Conservation (phyloP, 176 grass and related monocot species). For the Secale cereale region DNA sequence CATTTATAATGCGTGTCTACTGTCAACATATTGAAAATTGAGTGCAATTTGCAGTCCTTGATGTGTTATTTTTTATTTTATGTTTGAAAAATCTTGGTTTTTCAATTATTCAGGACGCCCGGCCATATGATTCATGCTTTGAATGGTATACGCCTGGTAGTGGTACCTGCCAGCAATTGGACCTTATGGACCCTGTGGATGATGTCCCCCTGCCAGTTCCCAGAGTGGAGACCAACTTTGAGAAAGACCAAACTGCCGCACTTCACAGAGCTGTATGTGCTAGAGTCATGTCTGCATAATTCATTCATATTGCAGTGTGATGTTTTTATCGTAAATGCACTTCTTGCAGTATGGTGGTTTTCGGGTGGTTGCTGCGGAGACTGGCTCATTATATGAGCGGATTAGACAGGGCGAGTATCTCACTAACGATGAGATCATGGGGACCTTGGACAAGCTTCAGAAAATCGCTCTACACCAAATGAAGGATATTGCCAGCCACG, state of each 20-base stretch:
- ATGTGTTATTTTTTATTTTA: not conserved
- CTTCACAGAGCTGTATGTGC: slow-evolving; percentile 20
- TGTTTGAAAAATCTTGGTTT: not conserved
- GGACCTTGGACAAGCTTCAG: slow-evolving; percentile 26
- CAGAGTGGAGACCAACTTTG: not conserved
- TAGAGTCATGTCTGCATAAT: not conserved
- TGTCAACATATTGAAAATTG: not conserved
- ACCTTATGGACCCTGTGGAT: not conserved
- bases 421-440: slow-evolving; percentile 13
- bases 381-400: slow-evolving; percentile 9
- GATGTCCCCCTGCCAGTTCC: not conserved
- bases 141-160: not conserved
- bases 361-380: not conserved
- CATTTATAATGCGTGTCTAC: not conserved
- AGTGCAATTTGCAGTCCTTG: not conserved
- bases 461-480: slow-evolving; percentile 13
- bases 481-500: slow-evolving; percentile 20
- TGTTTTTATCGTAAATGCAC: slow-evolving; percentile 12
- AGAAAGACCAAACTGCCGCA: not conserved
- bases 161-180: not conserved
- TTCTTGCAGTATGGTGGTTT: slow-evolving; percentile 22
- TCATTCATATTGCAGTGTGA: not conserved
- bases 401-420: not conserved
- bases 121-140: slow-evolving; percentile 21
- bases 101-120: slow-evolving; percentile 1